A percentile compares a stretch with the other conserved stretches of the same genome.
Conservation (phyloP, 1,284 basidiomycete species). For the Ceratobasidium sp. region DNA sequence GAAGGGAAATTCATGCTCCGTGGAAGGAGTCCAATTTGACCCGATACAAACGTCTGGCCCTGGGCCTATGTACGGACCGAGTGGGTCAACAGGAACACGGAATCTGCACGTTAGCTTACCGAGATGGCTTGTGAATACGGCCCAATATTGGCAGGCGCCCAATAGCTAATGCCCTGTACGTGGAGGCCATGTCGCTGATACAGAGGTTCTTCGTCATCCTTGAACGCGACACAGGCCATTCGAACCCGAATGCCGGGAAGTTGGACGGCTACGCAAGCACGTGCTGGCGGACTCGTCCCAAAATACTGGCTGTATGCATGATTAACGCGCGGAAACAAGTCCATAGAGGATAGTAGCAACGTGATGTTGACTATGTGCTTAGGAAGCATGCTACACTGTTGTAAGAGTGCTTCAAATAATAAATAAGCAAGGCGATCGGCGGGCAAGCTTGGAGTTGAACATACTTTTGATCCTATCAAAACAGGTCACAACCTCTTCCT, state of each 20-base stretch:
- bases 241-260: conserved; percentile 67
- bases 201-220: conserved; percentile 48
- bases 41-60: conserved; percentile 83
- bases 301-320: conserved; percentile 81
- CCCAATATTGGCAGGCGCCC: conserved; percentile 99
- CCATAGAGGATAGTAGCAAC: conserved; percentile 83
- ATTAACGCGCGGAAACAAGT: conserved; percentile 77
- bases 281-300: conserved; percentile 88
- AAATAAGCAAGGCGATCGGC: neutral
- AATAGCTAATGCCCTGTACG: conserved; percentile 94
- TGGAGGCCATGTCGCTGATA: conserved; percentile 77
- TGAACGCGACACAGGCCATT: conserved; percentile 77
- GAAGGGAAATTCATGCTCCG: conserved; percentile 71
- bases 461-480: conserved; percentile 65
- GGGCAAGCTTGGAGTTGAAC: neutral
- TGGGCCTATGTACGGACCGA: conserved; percentile 58
- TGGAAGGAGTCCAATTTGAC: conserved; percentile 92
- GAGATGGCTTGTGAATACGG: conserved; percentile 94
- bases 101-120: conserved; percentile 56
- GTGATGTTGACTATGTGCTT: conserved; percentile 79
- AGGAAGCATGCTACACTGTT: neutral
- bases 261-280: conserved; percentile 87
- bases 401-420: neutral
- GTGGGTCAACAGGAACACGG: conserved; percentile 14
- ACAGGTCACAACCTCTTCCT: conserved; percentile 68